Evolutionary conservation across 768 basidiomycete genomes (phyloP).

Genomic region (Pseudohyphozyma bogoriensis): DNA sequence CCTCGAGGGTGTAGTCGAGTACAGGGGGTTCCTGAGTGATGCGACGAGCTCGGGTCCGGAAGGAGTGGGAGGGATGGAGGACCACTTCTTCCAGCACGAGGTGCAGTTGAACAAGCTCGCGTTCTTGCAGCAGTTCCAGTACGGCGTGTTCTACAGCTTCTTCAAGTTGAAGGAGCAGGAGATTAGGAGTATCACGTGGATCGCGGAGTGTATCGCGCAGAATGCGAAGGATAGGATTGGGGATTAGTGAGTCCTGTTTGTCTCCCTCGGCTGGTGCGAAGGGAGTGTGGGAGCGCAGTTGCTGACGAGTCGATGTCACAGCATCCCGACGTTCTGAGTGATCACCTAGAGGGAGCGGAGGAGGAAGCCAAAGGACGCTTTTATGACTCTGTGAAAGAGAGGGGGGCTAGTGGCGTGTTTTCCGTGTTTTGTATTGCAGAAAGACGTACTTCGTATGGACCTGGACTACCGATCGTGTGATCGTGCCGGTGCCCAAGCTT

Average conservation of each 20-base stretch:
- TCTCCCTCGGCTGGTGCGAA: background rate
- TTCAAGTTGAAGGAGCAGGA: constrained; percentile 50
- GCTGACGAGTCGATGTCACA: background rate
- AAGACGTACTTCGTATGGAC: too few species aligned
- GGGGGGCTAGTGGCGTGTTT: too few species aligned
- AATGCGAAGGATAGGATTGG: constrained; percentile 53
- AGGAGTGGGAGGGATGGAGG: constrained; percentile 54
- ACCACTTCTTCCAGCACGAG: constrained; percentile 85
- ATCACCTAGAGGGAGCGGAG: too few species aligned
- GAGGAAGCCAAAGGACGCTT: too few species aligned
- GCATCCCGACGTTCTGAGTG: constrained; percentile 24
- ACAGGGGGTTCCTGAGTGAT: constrained; percentile 72
- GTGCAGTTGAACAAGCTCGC: constrained; percentile 87
- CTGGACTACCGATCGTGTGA: too few species aligned
- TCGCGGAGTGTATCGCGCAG: constrained; percentile 84
- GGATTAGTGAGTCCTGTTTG: constrained; percentile 11
- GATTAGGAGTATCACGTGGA: constrained; percentile 42
- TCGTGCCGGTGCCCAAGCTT: too few species aligned
- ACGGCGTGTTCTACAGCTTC: constrained; percentile 71
- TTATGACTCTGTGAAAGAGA: too few species aligned
- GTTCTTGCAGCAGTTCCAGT: constrained; percentile 95
- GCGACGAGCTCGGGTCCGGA: constrained; percentile 16
- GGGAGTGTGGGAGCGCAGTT: background rate
- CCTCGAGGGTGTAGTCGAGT: constrained; percentile 80
- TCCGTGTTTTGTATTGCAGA: too few species aligned